Conservation (phyloP, 179 eudicot genomes). For the Dionaea muscipula region DNA sequence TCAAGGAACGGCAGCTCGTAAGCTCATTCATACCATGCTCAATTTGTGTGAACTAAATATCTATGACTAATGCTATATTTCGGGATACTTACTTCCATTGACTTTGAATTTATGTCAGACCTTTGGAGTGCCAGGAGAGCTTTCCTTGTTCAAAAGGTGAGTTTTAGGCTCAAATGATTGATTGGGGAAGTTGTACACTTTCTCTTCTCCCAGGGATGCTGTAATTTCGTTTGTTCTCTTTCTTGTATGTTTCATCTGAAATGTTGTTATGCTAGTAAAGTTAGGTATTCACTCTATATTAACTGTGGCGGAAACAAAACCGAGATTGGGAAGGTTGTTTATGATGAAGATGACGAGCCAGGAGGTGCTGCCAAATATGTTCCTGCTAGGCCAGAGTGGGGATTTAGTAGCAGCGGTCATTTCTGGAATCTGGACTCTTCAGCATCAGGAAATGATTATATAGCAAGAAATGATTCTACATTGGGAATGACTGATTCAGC, state of each 20-base stretch:
- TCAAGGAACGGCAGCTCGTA: slow-evolving; percentile 19
- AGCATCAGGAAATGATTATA: slow-evolving; percentile 12
- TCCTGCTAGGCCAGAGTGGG: slow-evolving; percentile 24
- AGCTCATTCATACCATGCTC: slow-evolving; percentile 12
- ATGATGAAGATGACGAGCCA: slow-evolving; percentile 21
- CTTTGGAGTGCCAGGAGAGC: slow-evolving; percentile 27
- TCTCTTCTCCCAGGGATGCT: background rate
- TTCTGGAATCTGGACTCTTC: slow-evolving; percentile 14
- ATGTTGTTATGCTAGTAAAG: slow-evolving; percentile 12
- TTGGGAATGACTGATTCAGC: slow-evolving; percentile 14
- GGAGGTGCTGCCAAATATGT: slow-evolving; percentile 32
- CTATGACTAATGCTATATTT: background rate
- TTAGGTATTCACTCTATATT: slow-evolving; percentile 23
- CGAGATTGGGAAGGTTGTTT: slow-evolving; percentile 13
- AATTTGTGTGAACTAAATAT: background rate
- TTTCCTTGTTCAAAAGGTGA: slow-evolving; percentile 22
- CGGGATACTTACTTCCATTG: slow-evolving; percentile 3
- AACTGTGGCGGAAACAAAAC: slow-evolving; percentile 29
- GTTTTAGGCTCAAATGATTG: background rate
- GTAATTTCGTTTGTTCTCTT: background rate
- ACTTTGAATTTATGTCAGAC: slow-evolving; percentile 12
- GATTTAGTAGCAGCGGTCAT: slow-evolving; percentile 30
- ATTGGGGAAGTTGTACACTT: background rate
- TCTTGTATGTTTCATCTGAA: background rate
- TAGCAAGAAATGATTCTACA: slow-evolving; percentile 8